Percentiles rank a stretch among this genome's conserved stretches.
These are phyloP conservation scores for Fusarium sp. DNA, from an alignment of 2,329 filamentous ascomycete genomes.

Conservation along the genomic window DNA sequence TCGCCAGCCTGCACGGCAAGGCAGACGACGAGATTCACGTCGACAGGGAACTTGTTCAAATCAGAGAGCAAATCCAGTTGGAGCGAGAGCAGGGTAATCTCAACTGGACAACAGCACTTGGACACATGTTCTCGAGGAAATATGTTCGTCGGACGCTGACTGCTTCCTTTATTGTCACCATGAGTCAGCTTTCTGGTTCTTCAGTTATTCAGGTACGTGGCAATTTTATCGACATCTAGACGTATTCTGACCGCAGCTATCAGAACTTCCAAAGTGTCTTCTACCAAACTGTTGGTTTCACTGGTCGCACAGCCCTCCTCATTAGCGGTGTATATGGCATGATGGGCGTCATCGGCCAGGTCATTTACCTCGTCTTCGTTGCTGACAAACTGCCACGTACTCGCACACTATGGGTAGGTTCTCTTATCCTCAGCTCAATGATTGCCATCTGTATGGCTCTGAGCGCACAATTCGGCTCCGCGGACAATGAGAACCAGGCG, in stretches of 20 bases:
- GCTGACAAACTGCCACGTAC: slow-evolving; percentile 51
- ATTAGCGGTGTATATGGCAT: slow-evolving; percentile 62
- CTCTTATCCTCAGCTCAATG: slow-evolving; percentile 33
- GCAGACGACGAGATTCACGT: background rate
- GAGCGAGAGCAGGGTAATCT: background rate
- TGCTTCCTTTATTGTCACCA: too few relatives aligned
- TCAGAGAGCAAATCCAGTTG: background rate
- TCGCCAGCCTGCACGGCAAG: background rate
- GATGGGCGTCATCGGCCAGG: slow-evolving; percentile 52
- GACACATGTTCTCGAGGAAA: slow-evolving; percentile 44
- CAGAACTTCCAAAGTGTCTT: slow-evolving; percentile 53
- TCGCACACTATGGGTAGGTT: slow-evolving; percentile 34
- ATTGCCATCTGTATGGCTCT: slow-evolving; percentile 50
- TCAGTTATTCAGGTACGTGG: too few relatives aligned
- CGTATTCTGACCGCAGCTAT: too few relatives aligned
- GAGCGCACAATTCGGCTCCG: slow-evolving; percentile 38
- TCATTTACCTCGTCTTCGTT: slow-evolving; percentile 50
- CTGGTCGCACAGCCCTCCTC: slow-evolving; percentile 62
- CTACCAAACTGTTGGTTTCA: slow-evolving; percentile 62
- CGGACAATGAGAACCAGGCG: slow-evolving; percentile 29
- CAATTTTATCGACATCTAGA: too few relatives aligned
- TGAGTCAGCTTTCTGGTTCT: too few relatives aligned
- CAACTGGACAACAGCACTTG: background rate
- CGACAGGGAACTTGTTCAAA: background rate
- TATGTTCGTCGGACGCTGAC: slow-evolving; percentile 43